phyloP scores from a whole-genome alignment of 164 flowering plant genomes.

The Dillenia turbinata region DNA sequence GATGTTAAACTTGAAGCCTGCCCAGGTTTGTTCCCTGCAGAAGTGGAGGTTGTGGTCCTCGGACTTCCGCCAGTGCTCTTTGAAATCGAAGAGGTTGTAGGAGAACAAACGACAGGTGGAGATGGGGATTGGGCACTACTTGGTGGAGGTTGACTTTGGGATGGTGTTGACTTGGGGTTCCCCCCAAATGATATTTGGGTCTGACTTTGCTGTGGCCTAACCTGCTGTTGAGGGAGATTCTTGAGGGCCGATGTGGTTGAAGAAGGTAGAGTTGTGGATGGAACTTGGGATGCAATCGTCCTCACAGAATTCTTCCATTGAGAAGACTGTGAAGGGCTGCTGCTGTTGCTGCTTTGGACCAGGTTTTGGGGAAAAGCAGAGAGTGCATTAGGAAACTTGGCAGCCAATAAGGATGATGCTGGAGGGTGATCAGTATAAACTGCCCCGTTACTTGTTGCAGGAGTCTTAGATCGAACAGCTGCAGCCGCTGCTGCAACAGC shows the following conservation, averaged over 20 bases:
- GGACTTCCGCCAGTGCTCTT: conserved; percentile 80
- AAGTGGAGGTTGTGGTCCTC: conserved; percentile 35
- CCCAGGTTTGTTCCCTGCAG: conserved; percentile 40
- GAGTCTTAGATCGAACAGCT: conserved; percentile 44
- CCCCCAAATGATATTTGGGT: conserved; percentile 79
- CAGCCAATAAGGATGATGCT: conserved; percentile 38
- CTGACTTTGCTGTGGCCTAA: conserved; percentile 44
- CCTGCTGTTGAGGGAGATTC: conserved; percentile 57
- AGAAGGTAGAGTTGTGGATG: conserved; percentile 34
- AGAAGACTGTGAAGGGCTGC: conserved; percentile 54
- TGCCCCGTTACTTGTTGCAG: conserved; percentile 43
- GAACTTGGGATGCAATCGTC: conserved; percentile 34
- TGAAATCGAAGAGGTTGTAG: conserved; percentile 59
- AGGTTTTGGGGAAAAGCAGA: conserved; percentile 57
- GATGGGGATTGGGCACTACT: conserved; percentile 45
- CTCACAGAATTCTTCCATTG: conserved; percentile 71
- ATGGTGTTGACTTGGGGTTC: conserved; percentile 35
- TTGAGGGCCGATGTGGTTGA: conserved; percentile 46
- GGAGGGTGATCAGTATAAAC: conserved; percentile 53
- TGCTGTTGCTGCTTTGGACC: conserved; percentile 34
- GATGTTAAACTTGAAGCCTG: conserved; percentile 38
- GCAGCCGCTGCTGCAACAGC: conserved; percentile 24
- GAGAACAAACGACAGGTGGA: conserved; percentile 60
- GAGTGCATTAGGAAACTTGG: conserved; percentile 54
- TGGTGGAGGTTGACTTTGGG: conserved; percentile 41